phyloP scores from a whole-genome alignment of 768 basidiomycete species.

The Hydnomerulius pinastri region DNA sequence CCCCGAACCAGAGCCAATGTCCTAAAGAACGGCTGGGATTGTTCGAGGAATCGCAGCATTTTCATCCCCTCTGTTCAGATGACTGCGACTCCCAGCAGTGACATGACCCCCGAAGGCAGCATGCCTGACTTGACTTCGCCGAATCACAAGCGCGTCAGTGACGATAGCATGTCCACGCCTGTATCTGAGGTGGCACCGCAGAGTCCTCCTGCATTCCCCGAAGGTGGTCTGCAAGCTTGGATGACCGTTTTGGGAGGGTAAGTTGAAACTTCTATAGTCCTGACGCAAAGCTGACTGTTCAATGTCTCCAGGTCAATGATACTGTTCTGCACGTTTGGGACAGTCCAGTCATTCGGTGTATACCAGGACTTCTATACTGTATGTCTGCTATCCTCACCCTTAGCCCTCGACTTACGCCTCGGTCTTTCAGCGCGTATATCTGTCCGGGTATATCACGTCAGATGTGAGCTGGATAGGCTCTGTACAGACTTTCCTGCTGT shows the following conservation, averaged over 20 bases:
- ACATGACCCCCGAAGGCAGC: background rate
- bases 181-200: background rate
- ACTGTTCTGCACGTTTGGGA: slow-evolving; percentile 50
- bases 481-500: slow-evolving; percentile 50
- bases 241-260: slow-evolving; percentile 49
- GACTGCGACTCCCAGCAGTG: slow-evolving; percentile 2
- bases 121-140: slow-evolving; percentile 1
- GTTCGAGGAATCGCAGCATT: background rate
- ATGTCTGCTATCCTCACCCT: background rate
- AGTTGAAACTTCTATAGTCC: slow-evolving; percentile 9
- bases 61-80: slow-evolving; percentile 1
- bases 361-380: slow-evolving; percentile 56
- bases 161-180: background rate
- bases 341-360: slow-evolving; percentile 49
- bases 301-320: slow-evolving; percentile 37
- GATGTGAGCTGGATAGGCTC: slow-evolving; percentile 54
- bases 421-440: slow-evolving; percentile 33
- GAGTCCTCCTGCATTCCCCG: slow-evolving; percentile 35
- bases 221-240: slow-evolving; percentile 49
- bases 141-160: background rate
- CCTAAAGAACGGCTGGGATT: slow-evolving; percentile 12
- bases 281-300: background rate
- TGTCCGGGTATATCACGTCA: slow-evolving; percentile 42
- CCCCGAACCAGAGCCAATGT: background rate
- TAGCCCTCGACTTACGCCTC: background rate